Evolutionary conservation across 345 rosid species (phyloP), one percentile per base, ranked within the genome.

Genomic region (Citrus unshiu): DNA sequence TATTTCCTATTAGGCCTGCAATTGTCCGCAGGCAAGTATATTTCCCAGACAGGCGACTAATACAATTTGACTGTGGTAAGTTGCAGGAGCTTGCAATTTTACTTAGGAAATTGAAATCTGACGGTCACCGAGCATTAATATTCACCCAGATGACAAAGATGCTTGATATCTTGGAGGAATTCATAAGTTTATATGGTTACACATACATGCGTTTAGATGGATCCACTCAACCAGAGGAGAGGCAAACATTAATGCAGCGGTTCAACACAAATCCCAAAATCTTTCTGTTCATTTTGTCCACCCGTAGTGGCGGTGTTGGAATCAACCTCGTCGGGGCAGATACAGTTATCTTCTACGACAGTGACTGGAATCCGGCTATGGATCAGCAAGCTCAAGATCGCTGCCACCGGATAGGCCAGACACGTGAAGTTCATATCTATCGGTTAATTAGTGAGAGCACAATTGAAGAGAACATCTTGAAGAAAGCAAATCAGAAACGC

Each of bases 321-420:
- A 93, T 97, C 76, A 97, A 97, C 85, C 93, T 97, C 83, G 97
- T 97, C 63, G 99, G 99, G 73, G 99, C 99, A 67, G 99, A 97
- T 89, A 97, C 99, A 19, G 99, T 97, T 71, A 97, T 97, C 66
- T 97, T 97, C 80, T 97, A 97, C 88, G 99, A 97, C 83, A 97
- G 99, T 64, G 99, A 97, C 87, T 97, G 99, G 99, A 97, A 97
- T 86, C 99, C 99, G 40, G 99, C 99, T 37, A 97, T 97, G 99
- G 99, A 97, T 87, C 98, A 94, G 82, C 99, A 97, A 91, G 99
- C 99, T 77, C 99, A 97, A 91, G 99, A 97, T 87, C 99, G 98
- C 72, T 97, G 99, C 86, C 99, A 97, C 87, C 87, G 99, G 77
- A 97, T 97, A 81, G 99, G 99, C 77, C 99, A 97, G 88, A 97